Base-by-base conservation (phyloP, 2,329 filamentous ascomycete genomes). In the Escovopsis sp. region DNA sequence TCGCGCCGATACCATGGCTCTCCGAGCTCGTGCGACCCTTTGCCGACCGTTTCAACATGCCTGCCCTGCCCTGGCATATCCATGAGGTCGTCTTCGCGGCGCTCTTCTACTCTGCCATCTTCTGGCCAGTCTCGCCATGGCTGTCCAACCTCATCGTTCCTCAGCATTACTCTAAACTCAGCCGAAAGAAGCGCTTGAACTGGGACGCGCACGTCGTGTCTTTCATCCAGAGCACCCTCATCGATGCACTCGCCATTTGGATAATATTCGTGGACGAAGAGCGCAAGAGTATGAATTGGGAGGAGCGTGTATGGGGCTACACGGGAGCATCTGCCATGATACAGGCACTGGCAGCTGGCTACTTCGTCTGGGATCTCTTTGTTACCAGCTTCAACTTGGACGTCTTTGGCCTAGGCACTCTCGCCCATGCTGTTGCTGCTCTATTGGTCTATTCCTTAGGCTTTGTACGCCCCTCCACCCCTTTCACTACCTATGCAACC, bases 151-250 rank as follows among this genome's bases (percentile, higher is more conserved):
- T 65, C 44, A 58, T 86, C 46, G 77, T 82, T 49, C 75, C 81
- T 3, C 53, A 67, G 38, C 68, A 73, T 51, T 91, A 91, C 63
- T 58, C 66, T 30, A 70, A 85, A 51, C 73, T 77, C 39, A 63
- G 67, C 26, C 70, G 73, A 43, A 84, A 81, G 44, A 73, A 72
- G 56, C 63, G 63, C 37, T 68, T 86, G 48, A 91, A 83, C 68
- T 91, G 85, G 85, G 78, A 93, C 59, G 80, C 86, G 23, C 85
- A 89, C 57, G 79, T 89, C 43, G 85, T 91, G 30, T 87, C 82
- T n/a, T 72, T 91, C 51, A 68, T 85, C 43, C 85, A 93, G 69
- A 81, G 78, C 57, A 66, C 70, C 30, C 63, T 85, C 43, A 84
- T 93, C 63, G 85, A 81, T 59, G 58, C 51, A 39, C 63, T 88